Evolutionary conservation across 2,329 filamentous ascomycete genomes (phyloP), one percentile per base, ranked within the genome.

Genomic region (Penicillium sp.): DNA sequence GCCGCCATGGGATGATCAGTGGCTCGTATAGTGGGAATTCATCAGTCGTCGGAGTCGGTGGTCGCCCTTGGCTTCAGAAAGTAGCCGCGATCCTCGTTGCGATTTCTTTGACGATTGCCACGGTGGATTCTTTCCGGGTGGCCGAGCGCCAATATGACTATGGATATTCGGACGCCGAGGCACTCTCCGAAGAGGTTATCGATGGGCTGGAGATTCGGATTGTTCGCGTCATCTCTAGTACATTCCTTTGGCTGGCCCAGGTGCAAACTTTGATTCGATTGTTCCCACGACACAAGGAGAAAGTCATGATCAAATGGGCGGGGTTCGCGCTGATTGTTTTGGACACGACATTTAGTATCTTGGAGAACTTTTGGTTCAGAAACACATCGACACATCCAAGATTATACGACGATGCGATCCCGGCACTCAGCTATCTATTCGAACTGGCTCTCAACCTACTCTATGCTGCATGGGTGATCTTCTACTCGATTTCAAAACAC

Each of bases 241-340:
- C 94, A 1, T 97, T 97, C 72, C 81, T 99, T 26, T 97, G 94
- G 93, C 85, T 99, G 34, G 94, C 94, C 1, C 94, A 99, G 75
- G 93, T 96, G 1, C 94, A 99, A 77, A 99, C 94, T 0, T 77
- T 99, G 54, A 97, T 97, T 64, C 89, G 94, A 49, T 81, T 99
- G 1, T 99, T 99, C 65, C 94, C 94, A 7, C 90, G 94, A 29
- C 93, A 97, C 69, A 90, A 95, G 68, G 94, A 99, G 76, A 97
- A 97, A 76, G 87, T 97, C 48, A 90, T 97, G 62, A 99, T 99
- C 77, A 97, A 97, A 77, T 99, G 93, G 93, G 91, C 93, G 14
- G 94, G 93, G 1, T 97, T 97, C 70, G 92, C 89, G 3, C 83
- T 99, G 53, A 97, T 99, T 67, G 85, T 91, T 0, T 82, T 97